phyloP scores from a whole-genome alignment of 2,329 filamentous ascomycete species.

The Byssochlamys sp. region DNA sequence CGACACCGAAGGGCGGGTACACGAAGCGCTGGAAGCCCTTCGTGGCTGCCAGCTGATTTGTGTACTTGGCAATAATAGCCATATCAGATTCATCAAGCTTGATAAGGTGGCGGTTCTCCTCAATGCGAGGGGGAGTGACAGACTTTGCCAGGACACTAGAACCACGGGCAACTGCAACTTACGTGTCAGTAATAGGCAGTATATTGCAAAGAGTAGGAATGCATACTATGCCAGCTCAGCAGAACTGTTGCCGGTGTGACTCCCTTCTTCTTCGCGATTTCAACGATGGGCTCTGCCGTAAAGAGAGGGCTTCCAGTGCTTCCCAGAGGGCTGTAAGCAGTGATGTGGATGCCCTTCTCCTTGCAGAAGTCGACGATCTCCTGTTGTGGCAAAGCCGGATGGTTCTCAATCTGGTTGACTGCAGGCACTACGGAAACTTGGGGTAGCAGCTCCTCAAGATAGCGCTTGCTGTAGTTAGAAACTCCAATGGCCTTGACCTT shows the following conservation, averaged over 20 bases:
- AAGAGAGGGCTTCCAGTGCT: constrained; percentile 36
- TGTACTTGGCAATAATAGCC: constrained; percentile 28
- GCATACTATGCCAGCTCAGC: constrained; percentile 37
- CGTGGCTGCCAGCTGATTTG: constrained; percentile 21
- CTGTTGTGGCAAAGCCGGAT: constrained; percentile 57
- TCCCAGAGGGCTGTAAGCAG: constrained; percentile 41
- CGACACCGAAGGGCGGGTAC: constrained; percentile 58
- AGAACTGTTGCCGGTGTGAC: constrained; percentile 32
- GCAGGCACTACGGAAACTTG: constrained; percentile 55
- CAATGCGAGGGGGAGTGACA: constrained; percentile 32
- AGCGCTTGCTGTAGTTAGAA: constrained; percentile 48
- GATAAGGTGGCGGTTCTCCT: constrained; percentile 31
- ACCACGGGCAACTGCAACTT: constrained; percentile 25
- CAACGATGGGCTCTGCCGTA: constrained; percentile 31
- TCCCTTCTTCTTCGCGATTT: constrained; percentile 31
- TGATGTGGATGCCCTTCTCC: constrained; percentile 42
- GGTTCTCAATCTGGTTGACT: constrained; percentile 72
- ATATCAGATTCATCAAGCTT: constrained; percentile 30
- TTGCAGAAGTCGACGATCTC: constrained; percentile 31
- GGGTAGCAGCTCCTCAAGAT: constrained; percentile 45
- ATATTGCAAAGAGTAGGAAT: neutral
- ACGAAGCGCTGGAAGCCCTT: constrained; percentile 43
- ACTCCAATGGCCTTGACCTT: constrained; percentile 51
- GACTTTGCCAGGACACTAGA: constrained; percentile 35
- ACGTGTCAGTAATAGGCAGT: neutral